phyloP scores from a whole-genome alignment of 352 stramenopile species.

The Globisporangium barbulae region DNA sequence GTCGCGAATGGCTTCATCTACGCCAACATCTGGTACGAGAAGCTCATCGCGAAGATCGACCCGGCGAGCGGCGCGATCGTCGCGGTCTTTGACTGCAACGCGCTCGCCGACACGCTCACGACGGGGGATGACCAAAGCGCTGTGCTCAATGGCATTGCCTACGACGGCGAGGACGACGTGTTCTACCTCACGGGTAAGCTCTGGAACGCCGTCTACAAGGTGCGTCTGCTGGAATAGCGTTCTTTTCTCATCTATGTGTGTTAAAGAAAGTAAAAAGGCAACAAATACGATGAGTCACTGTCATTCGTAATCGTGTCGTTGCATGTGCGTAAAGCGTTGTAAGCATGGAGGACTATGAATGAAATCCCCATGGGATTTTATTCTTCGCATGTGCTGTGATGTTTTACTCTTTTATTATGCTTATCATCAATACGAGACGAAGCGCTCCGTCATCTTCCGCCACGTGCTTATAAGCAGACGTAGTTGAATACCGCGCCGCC shows the following conservation, averaged over 20 bases:
- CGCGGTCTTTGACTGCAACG: conserved; percentile 85
- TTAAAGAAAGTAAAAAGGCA: neutral
- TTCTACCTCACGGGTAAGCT: conserved; percentile 94
- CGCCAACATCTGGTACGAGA: conserved; percentile 94
- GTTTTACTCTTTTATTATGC: no score
- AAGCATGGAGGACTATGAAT: no score
- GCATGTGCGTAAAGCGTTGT: neutral
- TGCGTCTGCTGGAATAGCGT: conserved; percentile 55
- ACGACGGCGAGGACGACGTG: conserved; percentile 84
- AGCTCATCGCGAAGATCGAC: conserved; percentile 92
- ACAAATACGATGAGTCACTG: no score
- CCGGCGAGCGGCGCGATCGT: conserved; percentile 78
- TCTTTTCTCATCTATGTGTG: conserved; percentile 11
- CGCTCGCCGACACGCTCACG: conserved; percentile 54
- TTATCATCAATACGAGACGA: no score
- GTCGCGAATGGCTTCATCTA: conserved; percentile 90
- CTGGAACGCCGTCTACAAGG: conserved; percentile 90
- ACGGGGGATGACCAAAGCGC: conserved; percentile 48
- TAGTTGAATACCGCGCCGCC: neutral
- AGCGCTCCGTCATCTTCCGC: no score
- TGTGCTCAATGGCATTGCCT: conserved; percentile 94
- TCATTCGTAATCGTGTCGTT: no score
- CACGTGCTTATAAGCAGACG: no score
- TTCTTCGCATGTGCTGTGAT: no score
- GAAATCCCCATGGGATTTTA: no score